Percentiles rank a stretch among this genome's conserved stretches.
Conservation (phyloP, 208 protist species). For the Acanthamoeba royreba region DNA sequence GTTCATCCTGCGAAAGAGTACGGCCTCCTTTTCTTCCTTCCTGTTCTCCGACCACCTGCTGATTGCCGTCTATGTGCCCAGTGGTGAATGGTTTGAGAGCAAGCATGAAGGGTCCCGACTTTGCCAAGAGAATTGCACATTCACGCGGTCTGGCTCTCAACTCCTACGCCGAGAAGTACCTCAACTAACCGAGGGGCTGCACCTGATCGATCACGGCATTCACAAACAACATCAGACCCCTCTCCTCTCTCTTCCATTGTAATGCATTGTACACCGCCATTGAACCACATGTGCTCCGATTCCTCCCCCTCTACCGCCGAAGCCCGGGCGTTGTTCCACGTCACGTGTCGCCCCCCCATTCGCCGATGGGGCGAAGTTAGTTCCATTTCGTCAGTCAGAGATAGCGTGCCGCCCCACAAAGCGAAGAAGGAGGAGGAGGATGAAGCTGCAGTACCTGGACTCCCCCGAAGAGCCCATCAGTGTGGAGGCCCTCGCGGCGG, state of each 20-base stretch:
- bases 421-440: no score
- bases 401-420: no score
- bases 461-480: neutral
- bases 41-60: neutral
- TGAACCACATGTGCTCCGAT: no score
- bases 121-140: neutral
- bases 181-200: neutral
- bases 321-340: no score
- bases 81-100: neutral
- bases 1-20: slow-evolving; percentile 5
- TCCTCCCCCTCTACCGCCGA: no score
- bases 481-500: neutral
- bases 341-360: no score
- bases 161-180: slow-evolving; percentile 5
- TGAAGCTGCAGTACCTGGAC: slow-evolving; percentile 39
- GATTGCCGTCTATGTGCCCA: neutral
- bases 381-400: no score
- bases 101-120: slow-evolving; percentile 3
- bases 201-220: no score
- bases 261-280: no score
- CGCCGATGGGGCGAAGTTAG: no score
- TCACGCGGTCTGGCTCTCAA: neutral
- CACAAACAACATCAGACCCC: no score
- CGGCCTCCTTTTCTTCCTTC: neutral
- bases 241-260: no score